Percentiles rank a stretch among this genome's conserved stretches.
phyloP scores from a whole-genome alignment of 2,329 filamentous ascomycete genomes.

The Rhynchosporium graminicola region DNA sequence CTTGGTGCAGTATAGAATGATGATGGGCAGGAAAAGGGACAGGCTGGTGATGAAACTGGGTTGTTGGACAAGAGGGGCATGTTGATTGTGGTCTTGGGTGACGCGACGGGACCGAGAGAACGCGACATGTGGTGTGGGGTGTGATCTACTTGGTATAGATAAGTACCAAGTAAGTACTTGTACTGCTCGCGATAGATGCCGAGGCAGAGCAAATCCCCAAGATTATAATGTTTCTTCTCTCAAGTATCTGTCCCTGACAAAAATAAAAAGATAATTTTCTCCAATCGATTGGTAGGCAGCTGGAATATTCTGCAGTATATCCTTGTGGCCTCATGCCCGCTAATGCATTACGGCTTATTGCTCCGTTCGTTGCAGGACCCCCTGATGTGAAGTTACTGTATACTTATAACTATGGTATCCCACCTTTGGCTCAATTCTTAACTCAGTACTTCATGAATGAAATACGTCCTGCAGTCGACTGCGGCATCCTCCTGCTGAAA shows the following conservation, averaged over 20 bases:
- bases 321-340: conserved; percentile 1
- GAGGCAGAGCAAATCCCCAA: too few species aligned
- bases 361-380: too few species aligned
- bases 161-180: too few species aligned
- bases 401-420: neutral
- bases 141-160: too few species aligned
- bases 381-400: too few species aligned
- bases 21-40: conserved; percentile 13
- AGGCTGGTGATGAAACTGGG: conserved; percentile 1
- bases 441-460: neutral
- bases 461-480: neutral
- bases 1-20: conserved; percentile 22
- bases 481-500: neutral
- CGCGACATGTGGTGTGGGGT: too few species aligned
- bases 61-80: neutral
- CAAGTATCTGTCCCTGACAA: too few species aligned
- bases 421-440: neutral
- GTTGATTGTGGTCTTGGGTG: neutral
- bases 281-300: too few species aligned
- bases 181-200: too few species aligned
- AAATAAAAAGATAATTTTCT: too few species aligned
- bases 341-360: neutral
- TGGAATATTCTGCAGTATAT: neutral
- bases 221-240: too few species aligned
- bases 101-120: neutral